Evolutionary conservation across 768 basidiomycete species (phyloP).

Genomic region (Podaxis sp.): DNA sequence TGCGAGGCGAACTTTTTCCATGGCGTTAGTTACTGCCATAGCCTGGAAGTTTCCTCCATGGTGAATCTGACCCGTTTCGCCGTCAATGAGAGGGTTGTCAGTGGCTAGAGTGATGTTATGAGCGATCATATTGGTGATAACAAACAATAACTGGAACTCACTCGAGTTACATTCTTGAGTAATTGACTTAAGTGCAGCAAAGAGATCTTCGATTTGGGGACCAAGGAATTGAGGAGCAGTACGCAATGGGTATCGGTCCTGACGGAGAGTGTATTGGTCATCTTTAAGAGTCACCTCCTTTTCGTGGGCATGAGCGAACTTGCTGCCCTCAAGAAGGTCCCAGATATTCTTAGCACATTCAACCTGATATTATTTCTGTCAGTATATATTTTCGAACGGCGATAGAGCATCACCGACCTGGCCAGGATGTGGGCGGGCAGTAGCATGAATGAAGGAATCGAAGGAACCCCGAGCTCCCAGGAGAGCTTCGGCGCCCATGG

Average conservation of each 20-base stretch:
- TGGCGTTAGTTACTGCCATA: conserved; percentile 73
- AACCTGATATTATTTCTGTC: conserved; percentile 36
- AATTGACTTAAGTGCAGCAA: conserved; percentile 56
- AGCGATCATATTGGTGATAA: background rate
- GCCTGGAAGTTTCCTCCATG: conserved; percentile 90
- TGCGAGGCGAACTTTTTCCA: conserved; percentile 83
- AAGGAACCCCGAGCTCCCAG: conserved; percentile 64
- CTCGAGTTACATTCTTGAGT: conserved; percentile 80
- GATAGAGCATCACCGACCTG: conserved; percentile 40
- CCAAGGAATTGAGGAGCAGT: conserved; percentile 79
- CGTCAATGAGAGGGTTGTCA: conserved; percentile 80
- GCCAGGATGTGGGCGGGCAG: conserved; percentile 78
- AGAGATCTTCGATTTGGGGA: conserved; percentile 75
- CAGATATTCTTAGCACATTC: conserved; percentile 67
- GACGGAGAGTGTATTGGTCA: conserved; percentile 68
- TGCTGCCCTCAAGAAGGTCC: conserved; percentile 59
- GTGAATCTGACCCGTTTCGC: conserved; percentile 61
- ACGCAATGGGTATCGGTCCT: conserved; percentile 71
- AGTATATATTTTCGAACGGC: background rate
- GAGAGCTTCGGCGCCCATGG: conserved; percentile 79
- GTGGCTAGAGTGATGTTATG: conserved; percentile 50
- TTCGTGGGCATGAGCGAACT: conserved; percentile 58
- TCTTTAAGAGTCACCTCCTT: conserved; percentile 64
- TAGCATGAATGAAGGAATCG: conserved; percentile 70
- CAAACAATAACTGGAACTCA: conserved; percentile 34